A percentile compares a stretch with the other conserved stretches of the same genome.
phyloP scores from a whole-genome alignment of 345 rosid genomes.

The Microcos paniculata region DNA sequence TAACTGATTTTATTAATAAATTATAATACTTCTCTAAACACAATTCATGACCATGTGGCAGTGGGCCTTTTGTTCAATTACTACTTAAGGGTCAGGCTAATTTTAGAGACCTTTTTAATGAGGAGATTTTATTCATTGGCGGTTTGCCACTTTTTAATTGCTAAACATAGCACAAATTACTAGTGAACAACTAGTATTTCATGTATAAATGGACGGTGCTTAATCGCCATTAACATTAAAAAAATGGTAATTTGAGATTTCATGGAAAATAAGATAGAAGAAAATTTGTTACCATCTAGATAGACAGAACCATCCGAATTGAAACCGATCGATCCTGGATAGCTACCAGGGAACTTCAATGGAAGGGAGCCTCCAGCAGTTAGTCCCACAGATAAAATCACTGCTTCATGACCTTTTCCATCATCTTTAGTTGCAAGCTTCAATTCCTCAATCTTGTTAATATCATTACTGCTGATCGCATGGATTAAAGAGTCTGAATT shows the following conservation, averaged over 20 bases:
- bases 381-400: slow-evolving; percentile 61
- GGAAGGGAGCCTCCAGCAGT: slow-evolving; percentile 57
- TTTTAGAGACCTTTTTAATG: neutral
- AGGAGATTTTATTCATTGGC: neutral
- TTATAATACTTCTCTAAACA: neutral
- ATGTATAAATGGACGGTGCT: neutral
- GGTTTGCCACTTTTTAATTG: slow-evolving; percentile 1
- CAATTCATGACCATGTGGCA: slow-evolving; percentile 1
- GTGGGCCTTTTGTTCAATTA: neutral
- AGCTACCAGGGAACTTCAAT: slow-evolving; percentile 70
- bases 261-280: neutral
- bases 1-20: neutral
- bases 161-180: neutral
- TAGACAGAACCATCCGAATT: slow-evolving; percentile 78
- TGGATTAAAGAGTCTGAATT: slow-evolving; percentile 52
- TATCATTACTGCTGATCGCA: slow-evolving; percentile 18
- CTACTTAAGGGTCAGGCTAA: slow-evolving; percentile 2
- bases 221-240: neutral
- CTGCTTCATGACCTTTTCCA: slow-evolving; percentile 24
- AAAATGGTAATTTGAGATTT: neutral
- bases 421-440: slow-evolving; percentile 39
- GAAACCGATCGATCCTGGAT: slow-evolving; percentile 84
- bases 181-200: neutral
- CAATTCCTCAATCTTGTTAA: slow-evolving; percentile 37
- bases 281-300: slow-evolving; percentile 66